Evolutionary conservation across 208 protist species (phyloP).

Genomic region (Tritrichomonas foetus): DNA sequence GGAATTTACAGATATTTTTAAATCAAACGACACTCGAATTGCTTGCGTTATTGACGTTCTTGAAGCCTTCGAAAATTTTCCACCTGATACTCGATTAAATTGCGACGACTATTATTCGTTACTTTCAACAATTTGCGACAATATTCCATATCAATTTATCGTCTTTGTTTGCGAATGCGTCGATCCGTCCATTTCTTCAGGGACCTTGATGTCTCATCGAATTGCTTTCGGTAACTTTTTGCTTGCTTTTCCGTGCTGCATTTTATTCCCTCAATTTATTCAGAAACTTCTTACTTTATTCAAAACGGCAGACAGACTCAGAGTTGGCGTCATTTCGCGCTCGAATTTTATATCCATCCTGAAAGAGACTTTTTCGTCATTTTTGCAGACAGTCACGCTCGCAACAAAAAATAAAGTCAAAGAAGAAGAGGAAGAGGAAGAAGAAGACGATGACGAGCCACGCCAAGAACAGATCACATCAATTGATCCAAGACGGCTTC

Average conservation of each 20-base stretch:
- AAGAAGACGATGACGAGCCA: not conserved
- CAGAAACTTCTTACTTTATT: not conserved
- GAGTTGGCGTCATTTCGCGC: not conserved
- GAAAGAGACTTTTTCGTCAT: not conserved
- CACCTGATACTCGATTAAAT: constrained; percentile 7
- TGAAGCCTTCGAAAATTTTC: not conserved
- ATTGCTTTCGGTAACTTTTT: constrained; percentile 32
- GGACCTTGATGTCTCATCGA: constrained; percentile 21
- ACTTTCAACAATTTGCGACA: not conserved
- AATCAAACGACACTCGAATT: not conserved
- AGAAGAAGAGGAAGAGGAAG: not conserved
- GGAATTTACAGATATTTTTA: not conserved
- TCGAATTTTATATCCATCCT: not conserved
- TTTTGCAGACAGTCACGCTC: not conserved
- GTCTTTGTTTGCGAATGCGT: constrained; percentile 32
- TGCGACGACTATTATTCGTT: constrained; percentile 31
- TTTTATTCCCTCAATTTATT: not conserved
- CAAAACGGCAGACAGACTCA: not conserved
- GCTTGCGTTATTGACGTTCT: not conserved
- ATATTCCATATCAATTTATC: constrained; percentile 23
- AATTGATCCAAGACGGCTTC: not conserved
- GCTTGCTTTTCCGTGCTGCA: constrained; percentile 18
- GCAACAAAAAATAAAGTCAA: not conserved
- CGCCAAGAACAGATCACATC: not conserved
- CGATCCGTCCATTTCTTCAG: constrained; percentile 27